phyloP scores from a whole-genome alignment of 2,329 filamentous ascomycete species.

The Aspergillus terreus region DNA sequence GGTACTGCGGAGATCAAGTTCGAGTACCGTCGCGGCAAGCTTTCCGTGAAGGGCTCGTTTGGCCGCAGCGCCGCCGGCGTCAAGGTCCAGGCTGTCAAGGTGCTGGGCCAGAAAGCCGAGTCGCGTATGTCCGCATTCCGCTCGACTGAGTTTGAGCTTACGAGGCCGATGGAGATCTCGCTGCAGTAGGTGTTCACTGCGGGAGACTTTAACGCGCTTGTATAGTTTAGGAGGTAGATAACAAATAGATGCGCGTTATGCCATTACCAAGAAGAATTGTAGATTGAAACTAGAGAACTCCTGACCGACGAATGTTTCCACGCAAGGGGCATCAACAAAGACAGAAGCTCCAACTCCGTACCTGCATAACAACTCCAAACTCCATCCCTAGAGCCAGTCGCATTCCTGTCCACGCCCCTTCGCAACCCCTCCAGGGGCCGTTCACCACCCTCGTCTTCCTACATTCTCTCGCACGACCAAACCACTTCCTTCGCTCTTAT shows the following conservation, averaged over 20 bases:
- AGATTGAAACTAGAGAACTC: background rate
- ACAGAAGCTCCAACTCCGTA: too few species aligned
- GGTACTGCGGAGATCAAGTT: conserved; percentile 58
- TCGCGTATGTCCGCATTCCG: conserved; percentile 1
- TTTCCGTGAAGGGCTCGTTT: conserved; percentile 28
- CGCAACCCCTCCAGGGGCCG: too few species aligned
- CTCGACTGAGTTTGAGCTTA: conserved; percentile 15
- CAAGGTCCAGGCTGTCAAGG: conserved; percentile 29
- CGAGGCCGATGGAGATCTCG: conserved; percentile 10
- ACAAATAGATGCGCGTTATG: too few species aligned
- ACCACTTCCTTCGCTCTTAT: too few species aligned
- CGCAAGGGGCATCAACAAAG: too few species aligned
- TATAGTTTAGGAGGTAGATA: background rate
- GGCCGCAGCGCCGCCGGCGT: conserved; percentile 20
- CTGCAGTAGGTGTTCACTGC: conserved; percentile 3
- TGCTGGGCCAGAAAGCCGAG: conserved; percentile 24
- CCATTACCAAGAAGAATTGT: too few species aligned
- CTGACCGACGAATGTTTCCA: background rate
- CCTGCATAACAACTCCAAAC: too few species aligned
- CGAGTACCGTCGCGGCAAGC: conserved; percentile 50
- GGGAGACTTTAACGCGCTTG: background rate
- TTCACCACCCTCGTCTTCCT: too few species aligned
- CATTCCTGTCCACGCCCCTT: too few species aligned
- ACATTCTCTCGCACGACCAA: too few species aligned
- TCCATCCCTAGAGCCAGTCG: too few species aligned